Evolutionary conservation across 148 eudicot species (phyloP).

Genomic region (Rhododendron simsii): DNA sequence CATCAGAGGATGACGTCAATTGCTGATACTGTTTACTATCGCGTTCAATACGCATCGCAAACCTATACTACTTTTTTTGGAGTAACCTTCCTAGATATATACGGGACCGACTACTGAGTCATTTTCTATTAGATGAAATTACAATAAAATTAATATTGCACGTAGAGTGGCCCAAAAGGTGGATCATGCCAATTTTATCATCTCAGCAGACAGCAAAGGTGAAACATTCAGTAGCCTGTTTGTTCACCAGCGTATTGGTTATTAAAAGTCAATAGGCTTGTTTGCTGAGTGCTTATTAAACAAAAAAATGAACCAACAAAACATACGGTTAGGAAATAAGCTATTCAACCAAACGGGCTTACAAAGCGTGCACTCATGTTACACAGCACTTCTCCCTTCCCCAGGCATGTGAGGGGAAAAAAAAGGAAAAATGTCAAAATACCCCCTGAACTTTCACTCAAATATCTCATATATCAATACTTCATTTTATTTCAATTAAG

Average conservation of each 20-base stretch:
- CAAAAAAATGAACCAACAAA: not conserved
- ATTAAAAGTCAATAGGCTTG: not conserved
- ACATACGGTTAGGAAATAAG: not conserved
- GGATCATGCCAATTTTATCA: not conserved
- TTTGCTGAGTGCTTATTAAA: not conserved
- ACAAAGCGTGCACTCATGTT: not conserved
- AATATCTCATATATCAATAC: no score
- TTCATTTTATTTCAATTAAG: no score
- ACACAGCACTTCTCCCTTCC: not conserved
- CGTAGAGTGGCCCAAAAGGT: not conserved
- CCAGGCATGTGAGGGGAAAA: not conserved
- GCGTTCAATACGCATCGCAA: not conserved
- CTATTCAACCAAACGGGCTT: not conserved
- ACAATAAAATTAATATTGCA: not conserved
- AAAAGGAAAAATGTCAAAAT: no score
- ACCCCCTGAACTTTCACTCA: no score
- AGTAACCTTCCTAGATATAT: no score
- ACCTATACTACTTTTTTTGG: no score
- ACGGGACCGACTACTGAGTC: not conserved
- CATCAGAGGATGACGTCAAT: not conserved
- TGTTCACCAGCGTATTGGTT: not conserved
- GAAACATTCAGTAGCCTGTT: not conserved
- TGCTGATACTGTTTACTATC: not conserved
- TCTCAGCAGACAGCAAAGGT: not conserved
- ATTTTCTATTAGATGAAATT: not conserved